A percentile compares a stretch with the other conserved stretches of the same genome.
Conservation (phyloP, 176 grass and related monocot genomes). For the Oryza nivara region DNA sequence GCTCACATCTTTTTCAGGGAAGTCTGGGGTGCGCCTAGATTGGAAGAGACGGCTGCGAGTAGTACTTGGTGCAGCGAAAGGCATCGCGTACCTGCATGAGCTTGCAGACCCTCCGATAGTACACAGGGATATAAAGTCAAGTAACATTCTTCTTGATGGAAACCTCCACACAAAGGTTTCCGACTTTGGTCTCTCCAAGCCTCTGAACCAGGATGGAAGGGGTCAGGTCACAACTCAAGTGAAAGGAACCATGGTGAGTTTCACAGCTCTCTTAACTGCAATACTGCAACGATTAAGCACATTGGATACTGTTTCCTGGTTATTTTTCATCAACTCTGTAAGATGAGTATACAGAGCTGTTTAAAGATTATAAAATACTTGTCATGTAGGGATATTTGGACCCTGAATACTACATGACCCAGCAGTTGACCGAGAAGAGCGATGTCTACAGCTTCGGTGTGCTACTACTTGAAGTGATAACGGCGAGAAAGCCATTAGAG, state of each 20-base stretch:
- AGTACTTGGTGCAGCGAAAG: slow-evolving; percentile 69
- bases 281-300: too few relatives aligned
- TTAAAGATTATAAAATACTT: not conserved
- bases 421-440: slow-evolving; percentile 40
- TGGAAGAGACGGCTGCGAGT: slow-evolving; percentile 70
- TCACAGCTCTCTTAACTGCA: not conserved
- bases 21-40: slow-evolving; percentile 83
- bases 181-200: slow-evolving; percentile 88
- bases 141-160: slow-evolving; percentile 80
- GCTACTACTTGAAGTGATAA: not conserved
- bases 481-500: slow-evolving; percentile 71
- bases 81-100: slow-evolving; percentile 83
- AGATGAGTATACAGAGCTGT: not conserved
- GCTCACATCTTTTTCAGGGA: slow-evolving; percentile 44
- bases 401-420: slow-evolving; percentile 91
- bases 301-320: too few relatives aligned
- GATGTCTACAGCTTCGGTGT: not conserved
- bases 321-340: not conserved
- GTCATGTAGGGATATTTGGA: slow-evolving; percentile 73
- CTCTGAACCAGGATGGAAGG: slow-evolving; percentile 43
- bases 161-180: slow-evolving; percentile 79
- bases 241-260: slow-evolving; percentile 83
- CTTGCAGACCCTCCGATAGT: slow-evolving; percentile 81
- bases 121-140: slow-evolving; percentile 89
- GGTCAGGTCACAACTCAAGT: slow-evolving; percentile 67